These are phyloP conservation scores for Pachyrhizus erosus DNA, from an alignment of 306 rosid genomes.

Conservation along the genomic window DNA sequence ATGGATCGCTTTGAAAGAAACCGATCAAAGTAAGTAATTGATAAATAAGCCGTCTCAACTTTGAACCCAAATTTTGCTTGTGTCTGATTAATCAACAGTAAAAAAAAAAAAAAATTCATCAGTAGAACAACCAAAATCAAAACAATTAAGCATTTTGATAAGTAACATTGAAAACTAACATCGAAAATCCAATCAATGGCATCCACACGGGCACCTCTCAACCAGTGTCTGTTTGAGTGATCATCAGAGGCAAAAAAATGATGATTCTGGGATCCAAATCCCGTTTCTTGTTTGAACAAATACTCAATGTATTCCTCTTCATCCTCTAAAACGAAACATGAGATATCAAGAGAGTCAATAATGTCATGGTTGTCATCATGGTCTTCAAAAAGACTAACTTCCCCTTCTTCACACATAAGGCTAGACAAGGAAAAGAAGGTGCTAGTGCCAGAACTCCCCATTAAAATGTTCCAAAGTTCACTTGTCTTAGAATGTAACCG, in stretches of 20 bases:
- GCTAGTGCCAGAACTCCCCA: conserved; percentile 57
- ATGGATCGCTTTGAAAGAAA: conserved; percentile 72
- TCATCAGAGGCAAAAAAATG: conserved; percentile 31
- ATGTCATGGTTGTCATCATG: conserved; percentile 18
- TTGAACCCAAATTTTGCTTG: conserved; percentile 69
- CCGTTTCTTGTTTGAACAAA: conserved; percentile 66
- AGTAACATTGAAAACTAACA: conserved; percentile 62
- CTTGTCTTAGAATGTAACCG: conserved; percentile 41
- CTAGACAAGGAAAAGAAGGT: conserved; percentile 53
- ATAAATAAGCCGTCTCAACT: conserved; percentile 72
- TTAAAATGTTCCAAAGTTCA: conserved; percentile 44
- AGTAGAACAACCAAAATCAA: conserved; percentile 20
- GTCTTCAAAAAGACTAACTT: conserved; percentile 50
- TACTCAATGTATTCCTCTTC: conserved; percentile 68
- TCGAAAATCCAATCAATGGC: conserved; percentile 86
- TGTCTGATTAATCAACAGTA: conserved; percentile 55
- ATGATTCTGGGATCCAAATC: conserved; percentile 50
- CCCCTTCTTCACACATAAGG: conserved; percentile 74
- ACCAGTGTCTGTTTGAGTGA: conserved; percentile 50
- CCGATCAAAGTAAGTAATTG: conserved; percentile 78
- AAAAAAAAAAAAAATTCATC: conserved; percentile 2
- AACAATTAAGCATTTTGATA: neutral
- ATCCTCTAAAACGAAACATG: conserved; percentile 52
- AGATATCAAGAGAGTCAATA: conserved; percentile 27
- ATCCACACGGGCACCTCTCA: conserved; percentile 63